A percentile compares a stretch with the other conserved stretches of the same genome.
Evolutionary conservation across 257 asterid species (phyloP).

Genomic region (Buddleja alternifolia): DNA sequence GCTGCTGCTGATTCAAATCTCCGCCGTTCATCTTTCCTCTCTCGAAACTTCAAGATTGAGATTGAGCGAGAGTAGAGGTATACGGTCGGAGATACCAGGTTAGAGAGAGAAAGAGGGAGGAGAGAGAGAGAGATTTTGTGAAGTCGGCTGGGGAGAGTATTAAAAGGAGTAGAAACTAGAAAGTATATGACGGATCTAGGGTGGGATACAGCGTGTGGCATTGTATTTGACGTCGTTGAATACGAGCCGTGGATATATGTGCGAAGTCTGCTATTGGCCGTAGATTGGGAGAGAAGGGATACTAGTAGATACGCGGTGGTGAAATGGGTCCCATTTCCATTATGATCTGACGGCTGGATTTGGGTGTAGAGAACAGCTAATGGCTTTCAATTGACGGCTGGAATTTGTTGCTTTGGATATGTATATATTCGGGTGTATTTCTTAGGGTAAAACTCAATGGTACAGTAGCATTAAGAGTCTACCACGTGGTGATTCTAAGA

Average conservation of each 20-base stretch:
- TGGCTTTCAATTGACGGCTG: slow-evolving; percentile 40
- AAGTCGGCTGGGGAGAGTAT: slow-evolving; percentile 48
- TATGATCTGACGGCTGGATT: slow-evolving; percentile 47
- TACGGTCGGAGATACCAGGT: slow-evolving; percentile 50
- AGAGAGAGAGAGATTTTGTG: slow-evolving; percentile 28
- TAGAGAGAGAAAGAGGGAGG: slow-evolving; percentile 29
- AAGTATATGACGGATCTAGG: slow-evolving; percentile 60
- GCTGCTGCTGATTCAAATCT: slow-evolving; percentile 72
- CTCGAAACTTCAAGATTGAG: slow-evolving; percentile 24
- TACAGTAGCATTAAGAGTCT: too few relatives aligned
- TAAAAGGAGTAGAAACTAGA: slow-evolving; percentile 21
- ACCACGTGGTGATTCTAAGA: too few relatives aligned
- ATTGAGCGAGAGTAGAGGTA: slow-evolving; percentile 41
- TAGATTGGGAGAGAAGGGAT: slow-evolving; percentile 33
- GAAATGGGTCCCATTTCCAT: slow-evolving; percentile 34
- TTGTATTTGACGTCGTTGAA: slow-evolving; percentile 40
- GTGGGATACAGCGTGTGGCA: slow-evolving; percentile 58
- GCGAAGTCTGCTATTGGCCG: slow-evolving; percentile 28
- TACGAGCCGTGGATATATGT: slow-evolving; percentile 36
- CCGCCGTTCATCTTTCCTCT: slow-evolving; percentile 66
- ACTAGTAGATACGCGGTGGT: slow-evolving; percentile 49
- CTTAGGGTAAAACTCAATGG: slow-evolving; percentile 21
- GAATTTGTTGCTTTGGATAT: slow-evolving; percentile 14
- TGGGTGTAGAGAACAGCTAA: slow-evolving; percentile 19
- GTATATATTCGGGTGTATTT: neutral